Evolutionary conservation across 2,329 filamentous ascomycete species (phyloP).

Genomic region (Colletotrichum orchidophilum): DNA sequence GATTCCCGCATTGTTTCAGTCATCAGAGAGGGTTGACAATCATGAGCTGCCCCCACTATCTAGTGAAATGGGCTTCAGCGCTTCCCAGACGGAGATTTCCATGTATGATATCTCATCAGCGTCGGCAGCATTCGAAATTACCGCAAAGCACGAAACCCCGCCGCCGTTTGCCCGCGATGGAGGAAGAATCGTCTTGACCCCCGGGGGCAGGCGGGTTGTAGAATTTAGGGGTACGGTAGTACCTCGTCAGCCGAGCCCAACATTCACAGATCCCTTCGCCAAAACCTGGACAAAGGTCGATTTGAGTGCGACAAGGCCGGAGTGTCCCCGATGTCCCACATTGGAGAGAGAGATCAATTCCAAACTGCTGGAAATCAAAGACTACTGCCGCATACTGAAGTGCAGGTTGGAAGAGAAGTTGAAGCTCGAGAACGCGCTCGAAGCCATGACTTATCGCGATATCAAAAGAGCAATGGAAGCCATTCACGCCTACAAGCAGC

Average conservation of each 20-base stretch:
- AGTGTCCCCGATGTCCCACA: not conserved
- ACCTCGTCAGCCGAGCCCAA: too few relatives aligned
- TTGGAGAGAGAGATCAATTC: not conserved
- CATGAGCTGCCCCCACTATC: not conserved
- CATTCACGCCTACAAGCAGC: constrained; percentile 10
- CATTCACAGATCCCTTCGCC: not conserved
- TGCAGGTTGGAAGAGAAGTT: not conserved
- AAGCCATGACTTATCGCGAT: not conserved
- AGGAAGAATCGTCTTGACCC: not conserved
- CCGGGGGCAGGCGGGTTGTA: not conserved
- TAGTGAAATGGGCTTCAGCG: not conserved
- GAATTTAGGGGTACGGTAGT: not conserved
- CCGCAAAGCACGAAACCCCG: not conserved
- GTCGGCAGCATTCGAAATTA: not conserved
- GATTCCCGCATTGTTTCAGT: not conserved
- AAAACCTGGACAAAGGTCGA: not conserved
- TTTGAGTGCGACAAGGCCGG: not conserved
- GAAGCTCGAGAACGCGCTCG: not conserved
- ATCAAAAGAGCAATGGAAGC: constrained; percentile 2
- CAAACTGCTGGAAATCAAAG: not conserved
- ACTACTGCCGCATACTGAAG: not conserved
- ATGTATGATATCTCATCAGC: not conserved
- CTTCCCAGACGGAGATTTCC: not conserved
- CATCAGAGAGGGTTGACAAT: not conserved
- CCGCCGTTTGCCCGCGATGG: not conserved